Base-by-base conservation (phyloP, 78 protist species). In the Polysphondylium violaceum region DNA sequence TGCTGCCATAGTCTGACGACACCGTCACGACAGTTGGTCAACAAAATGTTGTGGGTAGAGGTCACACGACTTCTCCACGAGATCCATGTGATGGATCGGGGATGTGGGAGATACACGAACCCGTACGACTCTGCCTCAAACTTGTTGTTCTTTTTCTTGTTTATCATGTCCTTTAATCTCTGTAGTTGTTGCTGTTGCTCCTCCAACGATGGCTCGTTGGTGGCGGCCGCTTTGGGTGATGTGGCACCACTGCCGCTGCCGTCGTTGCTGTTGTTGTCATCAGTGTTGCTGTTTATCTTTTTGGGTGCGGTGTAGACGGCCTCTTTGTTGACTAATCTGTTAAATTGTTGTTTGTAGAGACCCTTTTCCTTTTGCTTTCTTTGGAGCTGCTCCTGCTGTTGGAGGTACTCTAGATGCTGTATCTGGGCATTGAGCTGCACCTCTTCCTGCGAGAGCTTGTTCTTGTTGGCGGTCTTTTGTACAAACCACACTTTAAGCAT, bases 21-120 rank as follows among this genome's bases (percentile, higher is more conserved):
- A 36, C 91, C 91, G 43, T 83, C 91, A 31, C 58, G 51, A 44
- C 91, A 83, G n/a, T 83, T 83, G 1, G 91, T 83, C 38, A 83
- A 43, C 11, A 83, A 72, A 4, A 83, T 83, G 21, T 83, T 61
- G 2, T 78, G 88, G 7, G 78, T 29, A 31, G 78, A 27, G 8
- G 85, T 75, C 23, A 44, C 38, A 47, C 89, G 31, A 16, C 50
- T 36, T 64, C 89, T 47, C 89, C 89, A 81, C 1, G 89, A 81
- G 11, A 81, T 68, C 89, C 89, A 81, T 21, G 77, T 65, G n/a
- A 81, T 56, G 16, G 89, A 64, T 19, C 89, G 64, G n/a, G 89
- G 89, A 40, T 81, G 89, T 40, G 89, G 89, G 16, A 81, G 47
- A 68, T 81, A 81, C 14, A 81, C 68, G 56, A 81, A 81, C 6